Conservation (phyloP, 345 rosid genomes). For the Nasturtium officinale region DNA sequence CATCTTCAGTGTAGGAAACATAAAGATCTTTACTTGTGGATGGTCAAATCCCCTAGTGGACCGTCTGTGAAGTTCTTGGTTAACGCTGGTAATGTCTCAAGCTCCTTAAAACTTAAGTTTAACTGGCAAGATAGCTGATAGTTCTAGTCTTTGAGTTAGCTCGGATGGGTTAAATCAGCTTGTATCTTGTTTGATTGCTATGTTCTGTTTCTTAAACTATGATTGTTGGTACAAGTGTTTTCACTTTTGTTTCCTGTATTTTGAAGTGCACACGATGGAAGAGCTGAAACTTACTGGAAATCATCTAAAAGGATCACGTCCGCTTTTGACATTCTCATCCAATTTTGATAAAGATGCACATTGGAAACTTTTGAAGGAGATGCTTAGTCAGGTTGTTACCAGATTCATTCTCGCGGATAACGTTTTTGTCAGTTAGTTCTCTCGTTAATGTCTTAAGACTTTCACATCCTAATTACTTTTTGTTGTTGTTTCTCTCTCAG, state of each 20-base stretch:
- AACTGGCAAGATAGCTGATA: background rate
- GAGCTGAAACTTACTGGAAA: constrained; percentile 97
- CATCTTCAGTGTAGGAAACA: constrained; percentile 86
- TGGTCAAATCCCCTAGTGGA: constrained; percentile 78
- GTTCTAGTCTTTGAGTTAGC: background rate
- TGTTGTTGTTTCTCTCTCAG: constrained; percentile 41
- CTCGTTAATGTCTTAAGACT: background rate
- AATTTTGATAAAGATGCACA: constrained; percentile 85
- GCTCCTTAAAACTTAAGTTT: background rate
- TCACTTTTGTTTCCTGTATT: constrained; percentile 16
- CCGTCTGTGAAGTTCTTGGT: constrained; percentile 97
- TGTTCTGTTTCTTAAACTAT: background rate
- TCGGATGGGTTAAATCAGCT: background rate
- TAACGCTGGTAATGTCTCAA: constrained; percentile 73
- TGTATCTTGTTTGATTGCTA: background rate
- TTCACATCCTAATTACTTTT: background rate
- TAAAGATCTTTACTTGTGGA: constrained; percentile 84
- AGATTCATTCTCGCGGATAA: background rate
- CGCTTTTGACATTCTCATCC: constrained; percentile 77
- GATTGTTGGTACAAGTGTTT: background rate
- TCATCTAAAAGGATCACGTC: constrained; percentile 87
- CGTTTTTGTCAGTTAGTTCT: background rate
- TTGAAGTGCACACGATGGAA: constrained; percentile 90
- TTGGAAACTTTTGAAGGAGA: constrained; percentile 95
- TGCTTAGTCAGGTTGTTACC: constrained; percentile 67